Evolutionary conservation across 768 basidiomycete species (phyloP).

Genomic region (Lactarius evosmus): DNA sequence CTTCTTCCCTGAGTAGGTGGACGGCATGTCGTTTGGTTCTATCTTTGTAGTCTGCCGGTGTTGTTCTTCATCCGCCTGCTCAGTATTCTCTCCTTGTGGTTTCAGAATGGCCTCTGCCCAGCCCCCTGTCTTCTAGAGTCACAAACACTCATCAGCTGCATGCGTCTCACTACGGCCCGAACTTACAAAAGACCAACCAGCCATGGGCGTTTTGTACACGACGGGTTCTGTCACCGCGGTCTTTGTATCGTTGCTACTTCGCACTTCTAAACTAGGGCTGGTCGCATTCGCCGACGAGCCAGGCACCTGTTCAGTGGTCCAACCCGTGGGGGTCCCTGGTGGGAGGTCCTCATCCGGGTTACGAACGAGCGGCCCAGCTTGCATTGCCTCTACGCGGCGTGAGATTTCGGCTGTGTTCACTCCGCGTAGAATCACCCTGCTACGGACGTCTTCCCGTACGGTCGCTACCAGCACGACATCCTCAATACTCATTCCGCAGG

Average conservation of each 20-base stretch:
- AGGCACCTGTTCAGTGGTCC: background rate
- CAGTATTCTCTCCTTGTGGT: background rate
- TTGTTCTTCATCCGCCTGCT: constrained; percentile 2
- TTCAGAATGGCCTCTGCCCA: background rate
- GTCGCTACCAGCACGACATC: constrained; percentile 18
- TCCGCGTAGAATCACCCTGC: background rate
- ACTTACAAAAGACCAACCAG: background rate
- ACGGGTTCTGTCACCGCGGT: background rate
- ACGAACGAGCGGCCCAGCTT: background rate
- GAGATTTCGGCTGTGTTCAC: background rate
- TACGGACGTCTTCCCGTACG: constrained; percentile 12
- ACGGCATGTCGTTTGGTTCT: no score
- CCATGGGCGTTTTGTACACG: background rate
- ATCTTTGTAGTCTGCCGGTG: background rate
- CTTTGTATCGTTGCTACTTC: background rate
- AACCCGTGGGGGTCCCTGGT: background rate
- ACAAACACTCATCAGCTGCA: background rate
- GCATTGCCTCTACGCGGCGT: background rate
- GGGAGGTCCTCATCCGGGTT: background rate
- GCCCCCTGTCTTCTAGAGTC: no score
- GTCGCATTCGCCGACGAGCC: background rate
- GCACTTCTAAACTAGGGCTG: background rate
- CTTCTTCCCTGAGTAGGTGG: no score
- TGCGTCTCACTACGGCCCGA: background rate
- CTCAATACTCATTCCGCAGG: constrained; percentile 9